Evolutionary conservation across 495 filamentous ascomycete genomes (phyloP), one percentile per base, ranked within the genome.

Genomic region (Pyronema omphalodes): DNA sequence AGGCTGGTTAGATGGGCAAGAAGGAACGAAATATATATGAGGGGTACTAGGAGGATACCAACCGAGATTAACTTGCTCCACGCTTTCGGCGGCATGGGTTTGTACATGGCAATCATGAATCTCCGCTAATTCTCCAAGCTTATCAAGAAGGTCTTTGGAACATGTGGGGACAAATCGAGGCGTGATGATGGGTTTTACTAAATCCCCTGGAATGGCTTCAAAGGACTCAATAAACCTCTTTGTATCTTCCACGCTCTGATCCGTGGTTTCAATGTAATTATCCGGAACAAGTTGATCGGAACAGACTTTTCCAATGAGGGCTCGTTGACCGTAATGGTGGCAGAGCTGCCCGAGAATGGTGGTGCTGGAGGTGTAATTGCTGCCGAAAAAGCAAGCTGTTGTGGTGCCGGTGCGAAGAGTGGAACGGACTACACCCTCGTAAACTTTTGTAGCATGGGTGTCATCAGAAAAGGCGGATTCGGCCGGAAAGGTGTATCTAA

Each of bases 311-410:
- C 81, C 81, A 4, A 84, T 72, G 2, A 81, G 67, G 0, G 80
- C 80, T 12, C 81, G 70, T 64, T 83, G 81, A 1, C 78, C 76
- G 48, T 71, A 70, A 11, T 65, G 63, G 0, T 72, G 56, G 53
- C 80, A 83, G 3, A 74, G 67, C 18, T 78, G 71, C 0, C 78
- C 79, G 7, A 84, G 72, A 40, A 79, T 73, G 17, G 71, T 70
- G 3, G 77, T 77, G 4, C 77, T 78, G 7, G 71, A 67, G 2
- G 69, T 70, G 57, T 84, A 79, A 1, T 74, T 66, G 0, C 76
- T 79, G 8, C 71, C 77, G 57, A 82, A 83, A 63, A 83, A 83
- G 6, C 73, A 71, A 0, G 80, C 80, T 0, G 76, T 82, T 1
- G 81, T 84, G 55, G 79, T 73, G 8, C 80, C 81, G 54, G 81